These are phyloP conservation scores for Xylariaceae sp. DNA, from an alignment of 2,329 filamentous ascomycete species.

Conservation along the genomic window DNA sequence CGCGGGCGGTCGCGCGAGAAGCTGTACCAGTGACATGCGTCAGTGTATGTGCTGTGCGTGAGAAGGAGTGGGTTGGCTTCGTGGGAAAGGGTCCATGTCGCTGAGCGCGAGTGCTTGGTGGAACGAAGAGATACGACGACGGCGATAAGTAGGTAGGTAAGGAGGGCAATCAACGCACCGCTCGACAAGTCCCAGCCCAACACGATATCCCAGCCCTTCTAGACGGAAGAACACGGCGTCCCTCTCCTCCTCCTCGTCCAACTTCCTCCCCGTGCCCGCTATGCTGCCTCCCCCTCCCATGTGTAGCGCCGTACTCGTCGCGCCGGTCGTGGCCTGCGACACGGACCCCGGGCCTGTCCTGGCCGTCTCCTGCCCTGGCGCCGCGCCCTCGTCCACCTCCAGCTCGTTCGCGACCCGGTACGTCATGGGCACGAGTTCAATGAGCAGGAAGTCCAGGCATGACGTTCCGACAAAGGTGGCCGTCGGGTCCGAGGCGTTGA, in stretches of 20 bases:
- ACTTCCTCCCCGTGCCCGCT: constrained; percentile 26
- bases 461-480: constrained; percentile 77
- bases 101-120: too few relatives aligned
- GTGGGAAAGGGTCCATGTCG: neutral
- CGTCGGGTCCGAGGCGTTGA: constrained; percentile 68
- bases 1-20: constrained; percentile 81
- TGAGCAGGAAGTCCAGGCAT: constrained; percentile 89
- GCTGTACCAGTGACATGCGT: constrained; percentile 44
- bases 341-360: constrained; percentile 9
- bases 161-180: constrained; percentile 55
- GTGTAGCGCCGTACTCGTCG: constrained; percentile 4
- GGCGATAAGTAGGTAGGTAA: too few relatives aligned
- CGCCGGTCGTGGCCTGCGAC: constrained; percentile 12
- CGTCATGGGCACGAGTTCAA: constrained; percentile 93
- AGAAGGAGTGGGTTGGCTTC: neutral
- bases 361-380: constrained; percentile 3
- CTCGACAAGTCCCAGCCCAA: constrained; percentile 89
- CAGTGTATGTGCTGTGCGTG: too few relatives aligned
- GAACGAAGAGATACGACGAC: too few relatives aligned
- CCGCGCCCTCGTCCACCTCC: constrained; percentile 32
- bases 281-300: neutral
- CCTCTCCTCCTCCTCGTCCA: constrained; percentile 75
- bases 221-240: constrained; percentile 83
- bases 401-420: constrained; percentile 79
- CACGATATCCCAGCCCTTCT: constrained; percentile 82